These are phyloP conservation scores for Carpinus fangiana DNA, from an alignment of 306 rosid species.

Conservation along the genomic window DNA sequence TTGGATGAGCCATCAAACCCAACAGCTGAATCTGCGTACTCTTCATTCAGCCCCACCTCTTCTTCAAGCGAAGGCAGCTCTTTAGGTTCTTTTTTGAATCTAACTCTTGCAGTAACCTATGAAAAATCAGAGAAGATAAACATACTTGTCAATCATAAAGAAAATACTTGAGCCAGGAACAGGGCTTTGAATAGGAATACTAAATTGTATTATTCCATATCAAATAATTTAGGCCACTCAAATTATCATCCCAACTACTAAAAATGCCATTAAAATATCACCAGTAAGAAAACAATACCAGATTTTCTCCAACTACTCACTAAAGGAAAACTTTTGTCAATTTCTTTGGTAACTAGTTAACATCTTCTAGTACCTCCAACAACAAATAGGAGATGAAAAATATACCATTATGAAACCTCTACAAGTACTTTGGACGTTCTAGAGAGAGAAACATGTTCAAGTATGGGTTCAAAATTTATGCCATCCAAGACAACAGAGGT, in stretches of 20 bases:
- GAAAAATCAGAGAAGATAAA: conserved; percentile 27
- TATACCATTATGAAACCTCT: neutral
- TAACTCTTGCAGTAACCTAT: conserved; percentile 68
- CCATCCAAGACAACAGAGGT: neutral
- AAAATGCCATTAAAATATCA: neutral
- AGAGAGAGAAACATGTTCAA: neutral
- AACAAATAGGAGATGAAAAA: neutral
- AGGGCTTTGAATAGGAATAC: neutral
- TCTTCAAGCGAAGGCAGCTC: conserved; percentile 60
- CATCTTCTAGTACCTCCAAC: neutral
- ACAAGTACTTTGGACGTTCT: neutral
- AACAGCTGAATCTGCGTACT: conserved; percentile 69
- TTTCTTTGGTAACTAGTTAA: neutral
- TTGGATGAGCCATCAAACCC: conserved; percentile 90
- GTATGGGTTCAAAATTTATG: neutral
- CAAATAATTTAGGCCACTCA: neutral
- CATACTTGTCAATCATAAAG: conserved; percentile 17
- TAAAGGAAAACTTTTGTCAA: neutral
- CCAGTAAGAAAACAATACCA: neutral
- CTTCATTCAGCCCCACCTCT: conserved; percentile 64
- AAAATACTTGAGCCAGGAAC: conserved; percentile 9
- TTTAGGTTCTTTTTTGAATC: conserved; percentile 60
- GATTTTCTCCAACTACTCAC: neutral
- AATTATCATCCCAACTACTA: neutral
- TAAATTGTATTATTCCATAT: neutral